phyloP scores from a whole-genome alignment of 192 early-diverging fungal genomes.

The Coemansia sp. region DNA sequence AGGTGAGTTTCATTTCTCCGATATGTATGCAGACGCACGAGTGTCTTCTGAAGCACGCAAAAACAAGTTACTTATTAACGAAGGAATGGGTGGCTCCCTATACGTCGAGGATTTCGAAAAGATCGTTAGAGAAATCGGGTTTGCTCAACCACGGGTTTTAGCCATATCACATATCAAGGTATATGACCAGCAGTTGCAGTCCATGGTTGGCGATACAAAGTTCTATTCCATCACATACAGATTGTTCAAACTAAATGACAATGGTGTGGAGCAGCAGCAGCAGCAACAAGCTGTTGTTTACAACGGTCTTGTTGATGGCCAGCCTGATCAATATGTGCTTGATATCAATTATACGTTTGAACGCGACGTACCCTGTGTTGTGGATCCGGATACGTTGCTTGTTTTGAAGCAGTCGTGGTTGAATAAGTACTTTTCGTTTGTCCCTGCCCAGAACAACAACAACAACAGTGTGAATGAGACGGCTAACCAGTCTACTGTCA shows the following conservation, averaged over 20 bases:
- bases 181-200: constrained; percentile 31
- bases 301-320: background rate
- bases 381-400: background rate
- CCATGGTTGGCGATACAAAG: constrained; percentile 8
- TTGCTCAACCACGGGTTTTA: background rate
- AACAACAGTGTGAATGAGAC: background rate
- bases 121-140: background rate
- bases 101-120: background rate
- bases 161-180: constrained; percentile 10
- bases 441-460: background rate
- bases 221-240: constrained; percentile 4
- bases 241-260: background rate
- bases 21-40: constrained; percentile 44
- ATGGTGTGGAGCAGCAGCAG: background rate
- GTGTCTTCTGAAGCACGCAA: constrained; percentile 28
- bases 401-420: background rate
- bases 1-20: constrained; percentile 51
- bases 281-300: background rate
- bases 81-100: constrained; percentile 43
- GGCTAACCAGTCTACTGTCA: background rate
- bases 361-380: background rate
- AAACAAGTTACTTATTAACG: constrained; percentile 38
- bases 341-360: background rate
- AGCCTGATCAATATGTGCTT: background rate
- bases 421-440: background rate